phyloP scores from a whole-genome alignment of 2,329 filamentous ascomycete genomes.

The Sclerotinia trifoliorum region DNA sequence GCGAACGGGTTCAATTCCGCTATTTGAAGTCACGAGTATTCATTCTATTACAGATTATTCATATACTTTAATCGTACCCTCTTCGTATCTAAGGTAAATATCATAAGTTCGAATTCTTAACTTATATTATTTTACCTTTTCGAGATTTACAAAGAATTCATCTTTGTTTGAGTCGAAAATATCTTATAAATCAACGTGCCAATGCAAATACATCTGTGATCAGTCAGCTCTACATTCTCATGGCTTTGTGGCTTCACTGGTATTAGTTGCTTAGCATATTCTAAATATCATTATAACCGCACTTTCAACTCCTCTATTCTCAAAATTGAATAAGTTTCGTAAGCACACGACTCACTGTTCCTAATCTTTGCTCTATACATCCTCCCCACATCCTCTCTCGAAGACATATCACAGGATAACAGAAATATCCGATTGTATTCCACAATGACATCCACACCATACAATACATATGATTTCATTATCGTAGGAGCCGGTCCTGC shows the following conservation, averaged over 20 bases:
- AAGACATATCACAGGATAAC: not conserved
- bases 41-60: not conserved
- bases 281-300: not conserved
- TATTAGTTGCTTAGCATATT: not conserved
- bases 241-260: not conserved
- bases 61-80: not conserved
- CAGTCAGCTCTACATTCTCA: not conserved
- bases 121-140: not conserved
- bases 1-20: not conserved
- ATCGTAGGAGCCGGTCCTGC: constrained; percentile 54
- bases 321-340: not conserved
- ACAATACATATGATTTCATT: constrained; percentile 16
- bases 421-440: no score
- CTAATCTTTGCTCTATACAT: not conserved
- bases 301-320: not conserved
- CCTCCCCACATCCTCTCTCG: not conserved
- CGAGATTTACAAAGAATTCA: not conserved
- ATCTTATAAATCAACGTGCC: not conserved
- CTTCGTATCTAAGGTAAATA: not conserved
- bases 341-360: not conserved
- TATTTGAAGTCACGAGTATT: not conserved
- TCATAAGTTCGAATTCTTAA: not conserved
- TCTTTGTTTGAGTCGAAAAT: not conserved
- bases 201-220: not conserved
- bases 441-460: not conserved